phyloP scores from a whole-genome alignment of 495 filamentous ascomycete genomes.

The Podospora sp. region DNA sequence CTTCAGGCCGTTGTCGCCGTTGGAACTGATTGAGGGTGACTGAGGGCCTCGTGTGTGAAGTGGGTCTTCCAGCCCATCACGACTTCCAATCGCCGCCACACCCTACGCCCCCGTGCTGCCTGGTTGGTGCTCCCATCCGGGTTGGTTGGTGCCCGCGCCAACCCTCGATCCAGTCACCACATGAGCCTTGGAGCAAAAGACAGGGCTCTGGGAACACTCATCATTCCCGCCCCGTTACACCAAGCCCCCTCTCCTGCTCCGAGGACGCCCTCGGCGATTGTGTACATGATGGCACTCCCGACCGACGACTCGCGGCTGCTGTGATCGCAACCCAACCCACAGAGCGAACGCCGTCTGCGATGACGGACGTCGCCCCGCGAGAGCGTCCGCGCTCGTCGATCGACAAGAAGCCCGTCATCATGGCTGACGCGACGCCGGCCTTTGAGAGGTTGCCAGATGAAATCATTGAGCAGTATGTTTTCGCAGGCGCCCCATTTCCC shows the following conservation, averaged over 20 bases:
- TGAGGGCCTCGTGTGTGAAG: constrained; percentile 1
- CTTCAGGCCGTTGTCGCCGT: not conserved
- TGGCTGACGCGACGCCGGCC: constrained; percentile 31
- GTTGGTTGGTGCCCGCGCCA: not conserved
- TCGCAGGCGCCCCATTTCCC: constrained; percentile 6
- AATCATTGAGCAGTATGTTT: constrained; percentile 53
- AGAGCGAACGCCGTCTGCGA: constrained; percentile 19
- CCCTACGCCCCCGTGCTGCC: constrained; percentile 2
- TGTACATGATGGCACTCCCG: constrained; percentile 21
- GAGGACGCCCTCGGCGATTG: constrained; percentile 19
- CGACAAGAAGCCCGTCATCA: constrained; percentile 38
- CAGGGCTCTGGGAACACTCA: too few relatives aligned
- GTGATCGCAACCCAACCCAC: constrained; percentile 18
- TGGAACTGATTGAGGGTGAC: not conserved
- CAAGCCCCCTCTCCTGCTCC: not conserved
- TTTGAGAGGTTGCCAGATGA: constrained; percentile 53
- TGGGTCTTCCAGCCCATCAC: constrained; percentile 8
- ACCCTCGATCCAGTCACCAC: constrained; percentile 10
- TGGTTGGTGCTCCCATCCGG: not conserved
- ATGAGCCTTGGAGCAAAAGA: not conserved
- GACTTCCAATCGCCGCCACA: constrained; percentile 13
- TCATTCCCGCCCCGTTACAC: constrained; percentile 2
- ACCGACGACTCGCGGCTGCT: constrained; percentile 18
- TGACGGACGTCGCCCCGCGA: constrained; percentile 28
- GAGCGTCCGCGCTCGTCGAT: constrained; percentile 34